Evolutionary conservation across 1,284 basidiomycete species (phyloP).

Genomic region (Boletellus deceptivus): DNA sequence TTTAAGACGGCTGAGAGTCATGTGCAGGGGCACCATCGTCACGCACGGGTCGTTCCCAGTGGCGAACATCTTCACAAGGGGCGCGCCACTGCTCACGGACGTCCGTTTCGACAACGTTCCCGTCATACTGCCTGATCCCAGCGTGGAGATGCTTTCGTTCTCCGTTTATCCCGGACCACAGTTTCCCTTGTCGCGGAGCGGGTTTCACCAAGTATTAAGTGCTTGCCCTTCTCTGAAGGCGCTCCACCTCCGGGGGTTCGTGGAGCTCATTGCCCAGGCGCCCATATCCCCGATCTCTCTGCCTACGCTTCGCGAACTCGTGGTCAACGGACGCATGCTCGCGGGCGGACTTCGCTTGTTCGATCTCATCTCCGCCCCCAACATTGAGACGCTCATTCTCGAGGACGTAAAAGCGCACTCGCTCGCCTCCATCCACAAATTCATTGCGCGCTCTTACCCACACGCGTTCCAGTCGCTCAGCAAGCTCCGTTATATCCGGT

Average conservation of each 20-base stretch:
- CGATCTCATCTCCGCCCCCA: conserved; percentile 32
- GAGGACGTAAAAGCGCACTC: conserved; percentile 32
- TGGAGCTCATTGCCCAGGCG: conserved; percentile 24
- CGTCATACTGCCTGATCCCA: conserved; percentile 22
- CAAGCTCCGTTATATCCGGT: conserved; percentile 29
- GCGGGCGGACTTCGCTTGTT: conserved; percentile 30
- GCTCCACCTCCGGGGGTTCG: conserved; percentile 32
- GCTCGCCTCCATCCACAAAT: conserved; percentile 29
- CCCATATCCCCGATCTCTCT: conserved; percentile 22
- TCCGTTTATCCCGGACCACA: conserved; percentile 33
- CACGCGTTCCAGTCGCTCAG: conserved; percentile 28
- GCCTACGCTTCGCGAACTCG: conserved; percentile 30
- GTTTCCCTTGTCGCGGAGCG: conserved; percentile 29
- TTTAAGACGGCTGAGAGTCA: conserved; percentile 26
- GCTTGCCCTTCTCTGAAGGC: conserved; percentile 21
- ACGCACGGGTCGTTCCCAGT: conserved; percentile 29
- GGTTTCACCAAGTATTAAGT: conserved; percentile 21
- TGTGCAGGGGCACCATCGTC: conserved; percentile 32
- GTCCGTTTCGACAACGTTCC: conserved; percentile 32
- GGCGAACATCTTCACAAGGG: conserved; percentile 24
- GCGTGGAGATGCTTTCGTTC: conserved; percentile 24
- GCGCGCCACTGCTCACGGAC: conserved; percentile 30
- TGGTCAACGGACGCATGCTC: conserved; percentile 31
- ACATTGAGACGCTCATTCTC: conserved; percentile 30
- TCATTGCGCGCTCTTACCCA: conserved; percentile 27